Evolutionary conservation across 257 asterid genomes (phyloP), one percentile per base, ranked within the genome.

Genomic region (Marsdenia floribunda): DNA sequence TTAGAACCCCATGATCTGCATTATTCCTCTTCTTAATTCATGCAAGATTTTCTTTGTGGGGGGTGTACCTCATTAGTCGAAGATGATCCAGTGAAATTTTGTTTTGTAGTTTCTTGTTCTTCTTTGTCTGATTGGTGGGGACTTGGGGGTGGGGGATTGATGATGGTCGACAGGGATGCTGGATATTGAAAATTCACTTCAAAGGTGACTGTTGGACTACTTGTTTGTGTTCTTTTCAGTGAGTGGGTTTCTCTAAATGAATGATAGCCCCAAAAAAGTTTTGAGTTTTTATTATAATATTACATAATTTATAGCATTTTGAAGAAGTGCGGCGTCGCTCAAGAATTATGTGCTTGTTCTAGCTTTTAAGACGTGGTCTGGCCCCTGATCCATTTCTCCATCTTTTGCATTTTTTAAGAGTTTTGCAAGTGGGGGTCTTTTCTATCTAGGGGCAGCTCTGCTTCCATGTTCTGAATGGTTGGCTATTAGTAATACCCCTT

Each of bases 1-100:
- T 22, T 60, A 22, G 71, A 70, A 26, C 71, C 19, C 12, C 26
- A n/a, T 59, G 24, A 61, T 71, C 67, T 71, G 72, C 19, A 77
- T 35, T 50, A 14, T 57, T 26, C 16, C 21, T 42, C 19, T 10
- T 40, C 22, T 15, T 67, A 2, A 9, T 24, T 37, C 54, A 26
- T 67, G 54, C 21, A 26, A 29, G 16, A 66, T 37, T 75, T 35
- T 44, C 59, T n/a, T 37, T 37, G 1, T 16, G 44, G 55, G 55
- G 15, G 13, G 61, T n/a, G 29, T 55, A 7, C 15, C 13, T 22
- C 46, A 29, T 18, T 0, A 8, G 6, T 26, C 44, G 71, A 46
- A 37, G 52, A 6, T 63, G 52, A 6, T 63, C 40, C 54, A 47
- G 50, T 19, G 71, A 19, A 66, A 66, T 38, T 19, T 6, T 18